These are phyloP conservation scores for Solanum piurae DNA, from an alignment of 257 asterid genomes.

Conservation along the genomic window DNA sequence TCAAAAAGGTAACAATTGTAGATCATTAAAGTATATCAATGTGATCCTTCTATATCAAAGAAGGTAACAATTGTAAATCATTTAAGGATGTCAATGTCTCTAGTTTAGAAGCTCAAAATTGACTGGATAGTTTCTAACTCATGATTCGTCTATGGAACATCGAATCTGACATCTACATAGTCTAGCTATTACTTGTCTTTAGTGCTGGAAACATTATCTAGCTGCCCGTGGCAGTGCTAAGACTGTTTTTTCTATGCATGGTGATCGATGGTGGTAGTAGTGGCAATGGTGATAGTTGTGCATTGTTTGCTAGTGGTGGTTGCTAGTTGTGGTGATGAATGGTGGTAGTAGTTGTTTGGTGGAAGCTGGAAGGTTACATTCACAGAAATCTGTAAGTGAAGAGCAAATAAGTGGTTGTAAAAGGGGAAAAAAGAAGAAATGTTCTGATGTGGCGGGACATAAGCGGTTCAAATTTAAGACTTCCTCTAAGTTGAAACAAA, in stretches of 20 bases:
- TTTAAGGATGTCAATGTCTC: background rate
- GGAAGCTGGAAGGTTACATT: background rate
- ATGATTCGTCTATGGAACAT: background rate
- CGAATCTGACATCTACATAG: background rate
- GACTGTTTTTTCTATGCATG: background rate
- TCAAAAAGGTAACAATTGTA: background rate
- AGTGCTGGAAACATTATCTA: background rate
- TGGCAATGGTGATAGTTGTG: background rate
- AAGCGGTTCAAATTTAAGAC: background rate
- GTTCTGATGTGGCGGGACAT: background rate
- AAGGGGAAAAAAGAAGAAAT: background rate
- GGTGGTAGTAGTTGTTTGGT: background rate
- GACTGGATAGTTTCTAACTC: background rate
- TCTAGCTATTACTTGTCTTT: background rate
- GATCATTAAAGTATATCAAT: background rate
- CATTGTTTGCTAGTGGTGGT: background rate
- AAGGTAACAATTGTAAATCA: background rate
- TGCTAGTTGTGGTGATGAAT: background rate
- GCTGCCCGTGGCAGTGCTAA: background rate
- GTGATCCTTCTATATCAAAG: background rate
- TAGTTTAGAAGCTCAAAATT: background rate
- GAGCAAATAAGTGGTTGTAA: background rate
- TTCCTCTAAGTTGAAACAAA: background rate
- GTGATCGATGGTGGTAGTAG: background rate
- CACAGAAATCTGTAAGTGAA: background rate